Conservation (phyloP, 2,329 filamentous ascomycete species). For the Cylindrodendrum hubeiense region DNA sequence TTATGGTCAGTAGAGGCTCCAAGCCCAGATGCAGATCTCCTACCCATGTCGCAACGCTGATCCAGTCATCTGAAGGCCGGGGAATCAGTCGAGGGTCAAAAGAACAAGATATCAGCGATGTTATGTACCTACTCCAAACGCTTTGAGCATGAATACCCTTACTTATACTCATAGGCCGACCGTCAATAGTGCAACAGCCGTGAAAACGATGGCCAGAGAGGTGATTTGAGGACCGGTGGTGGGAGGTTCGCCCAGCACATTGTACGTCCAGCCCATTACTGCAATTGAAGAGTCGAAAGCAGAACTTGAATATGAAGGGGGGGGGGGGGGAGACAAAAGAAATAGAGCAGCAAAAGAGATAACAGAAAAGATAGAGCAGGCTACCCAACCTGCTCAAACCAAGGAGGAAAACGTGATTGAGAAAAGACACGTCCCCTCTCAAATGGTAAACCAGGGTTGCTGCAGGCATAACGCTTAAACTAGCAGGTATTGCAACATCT, state of each 20-base stretch:
- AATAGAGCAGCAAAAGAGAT: too few relatives aligned
- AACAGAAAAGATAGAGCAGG: too few relatives aligned
- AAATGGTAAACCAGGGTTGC: too few relatives aligned
- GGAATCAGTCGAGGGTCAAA: background rate
- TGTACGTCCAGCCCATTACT: constrained; percentile 33
- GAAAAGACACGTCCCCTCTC: too few relatives aligned
- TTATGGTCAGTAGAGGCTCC: background rate
- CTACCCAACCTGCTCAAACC: too few relatives aligned
- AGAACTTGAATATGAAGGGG: too few relatives aligned
- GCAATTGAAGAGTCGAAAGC: background rate
- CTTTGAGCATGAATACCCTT: constrained; percentile 28
- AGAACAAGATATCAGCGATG: background rate
- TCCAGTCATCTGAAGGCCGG: constrained; percentile 31
- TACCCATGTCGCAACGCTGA: constrained; percentile 36
- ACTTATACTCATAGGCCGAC: constrained; percentile 28
- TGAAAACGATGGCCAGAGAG: constrained; percentile 22
- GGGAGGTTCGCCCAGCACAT: constrained; percentile 18
- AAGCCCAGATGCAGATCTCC: constrained; percentile 28
- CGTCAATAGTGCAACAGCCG: constrained; percentile 14
- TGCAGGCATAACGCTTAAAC: too few relatives aligned
- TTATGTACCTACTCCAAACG: constrained; percentile 30
- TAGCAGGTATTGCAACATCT: too few relatives aligned
- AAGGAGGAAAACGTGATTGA: too few relatives aligned
- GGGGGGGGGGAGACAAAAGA: too few relatives aligned
- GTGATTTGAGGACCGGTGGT: constrained; percentile 31